Evolutionary conservation across 352 stramenopile genomes (phyloP), one percentile per base, ranked within the genome.

Genomic region (Phytopythium montanum): DNA sequence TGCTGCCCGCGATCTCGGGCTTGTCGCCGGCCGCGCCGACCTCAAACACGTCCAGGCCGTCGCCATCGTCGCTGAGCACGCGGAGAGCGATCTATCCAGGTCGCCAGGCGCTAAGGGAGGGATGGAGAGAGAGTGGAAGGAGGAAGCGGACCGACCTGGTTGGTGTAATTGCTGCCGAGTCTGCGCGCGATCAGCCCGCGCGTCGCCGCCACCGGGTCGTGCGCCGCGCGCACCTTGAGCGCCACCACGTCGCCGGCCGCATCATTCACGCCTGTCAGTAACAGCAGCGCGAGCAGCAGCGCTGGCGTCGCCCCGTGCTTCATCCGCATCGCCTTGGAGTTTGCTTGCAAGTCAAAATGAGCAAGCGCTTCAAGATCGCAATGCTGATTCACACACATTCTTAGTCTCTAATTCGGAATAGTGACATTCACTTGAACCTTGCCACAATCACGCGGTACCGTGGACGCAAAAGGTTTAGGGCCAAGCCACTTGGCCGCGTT

Each of bases 21-120:
- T 85, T 87, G 49, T 75, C 61, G 16, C 57, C 73, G 3, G 63
- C 66, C 12, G 59, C 72, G 3, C 68, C 69, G 19, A 93, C 64
- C 60, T 90, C 79, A 52, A 87, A 87, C 59, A 85, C 75, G 33
- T 93, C 83, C 57, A 89, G 58, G 0, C 69, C 75, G 49, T 87
- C 76, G 0, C 44, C 31, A 0, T 75, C 72, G 2, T 66, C 54
- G 3, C 55, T 58, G 18, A 91, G 57, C 53, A 76, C 69, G 19
- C 80, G 72, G 8, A 93, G 64, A 14, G 66, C 66, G 50, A 93
- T 88, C 68, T 79, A 16, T n/a, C 25, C 39, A 59, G n/a, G 46
- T 18, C 31, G 1, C 14, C 18, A 34, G 3, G 28, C 31, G 31
- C 31, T 10, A 34, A 34, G 31, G 31, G 5, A 9, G 31, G 5